These are phyloP conservation scores for Leptodermis oblonga DNA, from an alignment of 257 asterid genomes.

Conservation along the genomic window DNA sequence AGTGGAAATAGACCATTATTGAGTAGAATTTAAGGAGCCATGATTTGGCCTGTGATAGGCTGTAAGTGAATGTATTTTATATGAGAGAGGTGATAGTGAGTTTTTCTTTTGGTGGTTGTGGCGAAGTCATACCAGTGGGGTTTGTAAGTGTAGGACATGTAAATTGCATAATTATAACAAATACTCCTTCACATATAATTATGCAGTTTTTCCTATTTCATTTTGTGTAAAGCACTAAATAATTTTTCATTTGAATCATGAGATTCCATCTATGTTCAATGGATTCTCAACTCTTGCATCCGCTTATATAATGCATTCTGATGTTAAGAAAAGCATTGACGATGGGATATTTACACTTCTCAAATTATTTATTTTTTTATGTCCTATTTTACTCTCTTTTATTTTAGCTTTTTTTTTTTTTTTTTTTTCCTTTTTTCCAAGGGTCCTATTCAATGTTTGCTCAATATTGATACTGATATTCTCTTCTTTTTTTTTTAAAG, in stretches of 20 bases:
- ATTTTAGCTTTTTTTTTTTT: too few species aligned
- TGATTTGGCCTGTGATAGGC: not conserved
- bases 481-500: too few species aligned
- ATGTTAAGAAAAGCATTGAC: constrained; percentile 63
- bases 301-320: constrained; percentile 54
- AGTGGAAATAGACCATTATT: too few species aligned
- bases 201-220: not conserved
- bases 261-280: not conserved
- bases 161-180: not conserved
- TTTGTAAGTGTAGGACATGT: not conserved
- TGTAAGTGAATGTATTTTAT: not conserved
- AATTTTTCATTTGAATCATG: not conserved
- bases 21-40: not conserved
- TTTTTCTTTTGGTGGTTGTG: not conserved
- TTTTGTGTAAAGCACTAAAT: not conserved
- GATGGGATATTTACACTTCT: too few species aligned
- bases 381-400: too few species aligned
- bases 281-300: not conserved
- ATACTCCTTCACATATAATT: not conserved
- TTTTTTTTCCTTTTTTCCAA: too few species aligned
- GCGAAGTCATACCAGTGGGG: not conserved
- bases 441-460: too few species aligned
- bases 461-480: too few species aligned
- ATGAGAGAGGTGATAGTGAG: not conserved
- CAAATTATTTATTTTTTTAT: too few species aligned